Conservation (phyloP, 768 basidiomycete species). For the Clavaria fumosa region DNA sequence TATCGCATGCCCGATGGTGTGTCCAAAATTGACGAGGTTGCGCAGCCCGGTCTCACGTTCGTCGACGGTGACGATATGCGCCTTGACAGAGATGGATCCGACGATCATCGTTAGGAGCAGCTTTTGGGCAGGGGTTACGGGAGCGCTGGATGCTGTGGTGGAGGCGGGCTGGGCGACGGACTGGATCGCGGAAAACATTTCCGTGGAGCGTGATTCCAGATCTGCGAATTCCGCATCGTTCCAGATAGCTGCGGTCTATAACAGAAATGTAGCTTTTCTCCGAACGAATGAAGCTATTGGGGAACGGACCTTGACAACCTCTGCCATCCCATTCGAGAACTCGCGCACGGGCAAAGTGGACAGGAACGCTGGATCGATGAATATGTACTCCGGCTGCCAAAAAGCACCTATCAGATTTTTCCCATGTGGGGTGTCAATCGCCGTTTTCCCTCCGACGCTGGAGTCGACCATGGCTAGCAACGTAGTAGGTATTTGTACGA, state of each 20-base stretch:
- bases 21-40: slow-evolving; percentile 98
- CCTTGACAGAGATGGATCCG: slow-evolving; percentile 88
- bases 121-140: slow-evolving; percentile 49
- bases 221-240: slow-evolving; percentile 76
- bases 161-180: slow-evolving; percentile 31
- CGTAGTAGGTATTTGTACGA: slow-evolving; percentile 93
- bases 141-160: slow-evolving; percentile 37
- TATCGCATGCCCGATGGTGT: slow-evolving; percentile 96
- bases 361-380: slow-evolving; percentile 93
- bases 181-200: slow-evolving; percentile 77
- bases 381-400: slow-evolving; percentile 96
- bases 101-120: slow-evolving; percentile 84
- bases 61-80: slow-evolving; percentile 94
- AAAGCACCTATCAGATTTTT: slow-evolving; percentile 98
- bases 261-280: slow-evolving; percentile 5
- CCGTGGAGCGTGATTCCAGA: slow-evolving; percentile 72
- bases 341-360: slow-evolving; percentile 85
- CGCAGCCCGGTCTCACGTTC: slow-evolving; percentile 93
- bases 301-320: slow-evolving; percentile 76
- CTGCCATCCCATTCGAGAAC: slow-evolving; percentile 98
- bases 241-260: slow-evolving; percentile 99
- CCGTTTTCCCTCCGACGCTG: slow-evolving; percentile 93
- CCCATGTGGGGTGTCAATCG: slow-evolving; percentile 96
- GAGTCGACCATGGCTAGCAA: slow-evolving; percentile 98
- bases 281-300: neutral